These are phyloP conservation scores for Leptosphaerulina australis DNA, from an alignment of 2,329 filamentous ascomycete genomes.

Conservation along the genomic window DNA sequence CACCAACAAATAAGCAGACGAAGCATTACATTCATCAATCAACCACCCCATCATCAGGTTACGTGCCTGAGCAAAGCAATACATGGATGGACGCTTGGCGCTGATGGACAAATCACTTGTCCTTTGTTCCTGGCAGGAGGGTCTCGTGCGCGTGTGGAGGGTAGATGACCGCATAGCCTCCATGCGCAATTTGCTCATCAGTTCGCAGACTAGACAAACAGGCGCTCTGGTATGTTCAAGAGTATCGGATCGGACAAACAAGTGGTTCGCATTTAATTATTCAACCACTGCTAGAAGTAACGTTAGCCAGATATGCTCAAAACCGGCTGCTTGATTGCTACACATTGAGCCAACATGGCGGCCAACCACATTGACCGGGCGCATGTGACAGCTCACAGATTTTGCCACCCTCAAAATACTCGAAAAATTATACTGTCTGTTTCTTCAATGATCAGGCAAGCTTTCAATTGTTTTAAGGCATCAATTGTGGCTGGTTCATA, in stretches of 20 bases:
- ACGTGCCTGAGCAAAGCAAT: constrained; percentile 20
- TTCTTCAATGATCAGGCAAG: constrained; percentile 11
- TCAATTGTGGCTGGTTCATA: constrained; percentile 12
- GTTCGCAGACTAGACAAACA: constrained; percentile 11
- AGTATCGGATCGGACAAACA: constrained; percentile 2
- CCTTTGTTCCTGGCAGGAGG: constrained; percentile 29
- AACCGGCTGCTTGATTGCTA: constrained; percentile 30
- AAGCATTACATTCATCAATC: constrained; percentile 23
- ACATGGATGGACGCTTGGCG: constrained; percentile 36
- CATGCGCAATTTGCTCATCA: constrained; percentile 11
- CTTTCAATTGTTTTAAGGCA: constrained; percentile 7
- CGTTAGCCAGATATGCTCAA: constrained; percentile 19
- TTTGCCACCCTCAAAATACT: not conserved
- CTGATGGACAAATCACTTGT: constrained; percentile 29
- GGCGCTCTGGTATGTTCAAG: constrained; percentile 5
- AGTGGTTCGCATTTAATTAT: constrained; percentile 5
- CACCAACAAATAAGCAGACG: constrained; percentile 30
- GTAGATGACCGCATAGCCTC: constrained; percentile 34
- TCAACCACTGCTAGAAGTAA: not conserved
- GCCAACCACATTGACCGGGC: constrained; percentile 4
- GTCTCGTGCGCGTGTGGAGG: constrained; percentile 12
- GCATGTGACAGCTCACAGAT: constrained; percentile 4
- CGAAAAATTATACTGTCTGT: not conserved
- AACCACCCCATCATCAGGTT: constrained; percentile 9
- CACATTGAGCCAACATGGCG: constrained; percentile 29